Evolutionary conservation across 352 stramenopile genomes (phyloP), one percentile per base, ranked within the genome.

Genomic region (Phytopythium ostracodes): DNA sequence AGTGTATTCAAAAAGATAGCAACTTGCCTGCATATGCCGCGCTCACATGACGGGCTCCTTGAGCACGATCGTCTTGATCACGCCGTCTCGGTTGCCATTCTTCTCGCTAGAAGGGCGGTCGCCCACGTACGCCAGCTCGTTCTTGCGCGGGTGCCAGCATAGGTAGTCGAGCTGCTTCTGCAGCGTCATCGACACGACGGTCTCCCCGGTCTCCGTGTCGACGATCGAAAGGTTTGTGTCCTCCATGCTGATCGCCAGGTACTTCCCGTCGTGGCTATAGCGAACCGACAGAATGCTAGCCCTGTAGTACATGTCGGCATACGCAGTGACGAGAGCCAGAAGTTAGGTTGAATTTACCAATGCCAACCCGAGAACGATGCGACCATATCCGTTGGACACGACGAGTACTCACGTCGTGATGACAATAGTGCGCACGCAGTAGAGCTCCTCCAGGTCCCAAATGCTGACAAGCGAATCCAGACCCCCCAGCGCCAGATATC

Each of bases 371-470:
- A 27, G 43, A n/a, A 10, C 9, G 43, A 50, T 9, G 25, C 20
- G 7, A 40, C 18, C 25, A 18, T 11, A 4, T 36, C 0, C 31
- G 15, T 46, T 0, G 51, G 31, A 43, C 8, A 2, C 7, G n/a
- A 42, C 35, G 42, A 42, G 4, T 27, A 78, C 79, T 56, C 79
- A 92, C 84, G 78, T 85, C 59, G 86, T 92, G 31, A 91, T 79
- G 17, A 89, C 75, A 47, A 92, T 92, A 11, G 86, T 95, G 55
- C 87, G 85, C 10, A 87, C 73, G 68, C 86, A 95, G 69, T 88
- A 95, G 33, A 95, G 79, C 59, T 95, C 84, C 61, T 95, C 79
- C 22, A 95, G 64, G 60, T 95, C 86, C 86, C 86, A 95, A 4
- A 95, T 60, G 56, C 84, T 93, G 61, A 93, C 82, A 40, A 95